Conservation (phyloP, 345 rosid species). For the Aegle marmelos region DNA sequence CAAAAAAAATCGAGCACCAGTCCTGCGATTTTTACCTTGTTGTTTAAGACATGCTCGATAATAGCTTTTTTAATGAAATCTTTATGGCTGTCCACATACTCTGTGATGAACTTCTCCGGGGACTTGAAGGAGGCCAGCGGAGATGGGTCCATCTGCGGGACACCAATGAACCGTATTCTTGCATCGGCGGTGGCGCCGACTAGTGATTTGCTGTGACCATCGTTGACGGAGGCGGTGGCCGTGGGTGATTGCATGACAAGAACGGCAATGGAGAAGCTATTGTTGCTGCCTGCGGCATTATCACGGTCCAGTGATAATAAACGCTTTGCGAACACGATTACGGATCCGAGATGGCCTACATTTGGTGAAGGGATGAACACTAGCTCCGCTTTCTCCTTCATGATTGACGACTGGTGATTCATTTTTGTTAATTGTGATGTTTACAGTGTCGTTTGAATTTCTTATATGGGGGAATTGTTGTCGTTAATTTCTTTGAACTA, state of each 20-base stretch:
- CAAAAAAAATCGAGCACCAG: constrained; percentile 38
- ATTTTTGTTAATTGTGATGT: too few species aligned
- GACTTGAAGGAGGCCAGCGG: neutral
- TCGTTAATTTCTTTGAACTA: too few species aligned
- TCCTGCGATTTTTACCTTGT: constrained; percentile 20
- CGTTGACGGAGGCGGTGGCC: neutral
- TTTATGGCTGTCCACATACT: constrained; percentile 14
- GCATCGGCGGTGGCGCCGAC: neutral
- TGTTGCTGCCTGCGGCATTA: constrained; percentile 6
- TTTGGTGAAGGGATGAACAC: constrained; percentile 8
- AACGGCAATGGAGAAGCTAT: constrained; percentile 22
- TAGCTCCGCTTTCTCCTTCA: neutral
- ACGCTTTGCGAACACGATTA: constrained; percentile 19
- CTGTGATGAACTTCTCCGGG: neutral
- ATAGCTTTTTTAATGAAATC: constrained; percentile 20
- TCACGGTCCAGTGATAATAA: neutral
- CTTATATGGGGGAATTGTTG: too few species aligned
- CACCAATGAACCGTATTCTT: constrained; percentile 19
- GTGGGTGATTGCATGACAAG: constrained; percentile 10
- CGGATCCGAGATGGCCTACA: constrained; percentile 18
- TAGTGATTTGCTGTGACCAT: constrained; percentile 9
- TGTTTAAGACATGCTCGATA: neutral
- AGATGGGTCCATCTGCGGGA: neutral
- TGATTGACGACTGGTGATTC: neutral
- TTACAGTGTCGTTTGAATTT: too few species aligned